phyloP scores from a whole-genome alignment of 176 grass and related monocot species.

The Microstegium vimineum region DNA sequence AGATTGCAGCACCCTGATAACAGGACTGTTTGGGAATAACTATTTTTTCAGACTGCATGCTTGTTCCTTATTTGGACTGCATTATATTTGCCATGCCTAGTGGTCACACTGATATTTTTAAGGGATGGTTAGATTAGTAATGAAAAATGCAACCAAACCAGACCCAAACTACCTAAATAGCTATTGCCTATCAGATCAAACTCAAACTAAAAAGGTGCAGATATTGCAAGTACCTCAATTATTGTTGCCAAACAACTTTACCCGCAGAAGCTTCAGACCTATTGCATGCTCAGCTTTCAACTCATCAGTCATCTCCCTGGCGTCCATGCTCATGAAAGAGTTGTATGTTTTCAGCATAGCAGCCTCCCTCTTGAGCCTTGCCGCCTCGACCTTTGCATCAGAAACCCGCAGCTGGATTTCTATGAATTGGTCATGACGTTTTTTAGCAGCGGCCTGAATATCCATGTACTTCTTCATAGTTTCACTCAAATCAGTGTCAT shows the following conservation, averaged over 20 bases:
- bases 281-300: conserved; percentile 5
- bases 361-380: conserved; percentile 16
- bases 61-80: not conserved
- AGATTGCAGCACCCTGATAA: not conserved
- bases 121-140: not conserved
- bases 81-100: not conserved
- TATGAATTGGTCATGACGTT: conserved; percentile 26
- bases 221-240: conserved; percentile 6
- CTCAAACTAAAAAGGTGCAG: not conserved
- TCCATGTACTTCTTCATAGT: conserved; percentile 19
- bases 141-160: not conserved
- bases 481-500: not conserved
- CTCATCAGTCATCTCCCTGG: conserved; percentile 23
- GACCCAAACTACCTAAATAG: not conserved
- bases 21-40: not conserved
- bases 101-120: not conserved
- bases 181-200: not conserved
- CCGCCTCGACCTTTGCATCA: conserved; percentile 20
- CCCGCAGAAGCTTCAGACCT: conserved; percentile 8
- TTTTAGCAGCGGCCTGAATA: conserved; percentile 7
- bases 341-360: conserved; percentile 23
- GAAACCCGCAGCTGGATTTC: conserved; percentile 1
- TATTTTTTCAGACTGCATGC: not conserved
- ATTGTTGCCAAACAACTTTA: conserved; percentile 14
- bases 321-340: conserved; percentile 4